Base-by-base conservation (phyloP, 176 grass and related monocot species). In the Pontederia paniculata region DNA sequence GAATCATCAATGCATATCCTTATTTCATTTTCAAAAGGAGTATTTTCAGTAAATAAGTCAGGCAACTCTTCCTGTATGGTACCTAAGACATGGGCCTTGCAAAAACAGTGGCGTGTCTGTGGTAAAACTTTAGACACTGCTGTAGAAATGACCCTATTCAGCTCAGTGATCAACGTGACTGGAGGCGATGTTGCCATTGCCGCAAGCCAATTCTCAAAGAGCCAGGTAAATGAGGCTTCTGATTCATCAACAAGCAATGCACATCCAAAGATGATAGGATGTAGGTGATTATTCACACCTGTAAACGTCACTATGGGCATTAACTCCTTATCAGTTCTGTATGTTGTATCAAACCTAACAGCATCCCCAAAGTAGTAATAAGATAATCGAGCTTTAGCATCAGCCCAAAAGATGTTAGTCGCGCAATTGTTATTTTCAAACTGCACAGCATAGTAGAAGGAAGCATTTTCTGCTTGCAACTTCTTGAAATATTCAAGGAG, bases 311-410 rank as follows among this genome's bases (percentile, higher is more conserved):
- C 78, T 49, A 85, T 77, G 2, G 77, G 82, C 82, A 85, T 85
- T 77, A 85, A 76, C 52, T 85, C 80, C 53, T 85, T 85, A 21
- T 77, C 80, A 52, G 80, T 85, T 73, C 76, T 85, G 68, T 85
- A 85, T 48, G 77, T 85, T 12, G 82, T 85, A 44, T 80, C 82
- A 50, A 85, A 80, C 12, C 72, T 80, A 47, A 85, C 73, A 12
- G 69, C 76, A 69, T 85, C 82, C 45, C 76, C 43, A 54, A 85
- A 85, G 61, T 76, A 57, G 43, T 45, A 21, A 54, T 80, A 85
- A 14, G 69, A 62, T 57, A 73, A 76, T 52, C 82, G 60, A 12
- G 77, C 72, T 63, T 66, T 86, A 45, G 77, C 63, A 19, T 74
- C 82, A 10, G 73, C 73, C 82, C 82, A 86, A 10, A 80, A 86